A percentile compares a stretch with the other conserved stretches of the same genome.
Evolutionary conservation across 768 basidiomycete genomes (phyloP).

Genomic region (Tylopilus sp.): DNA sequence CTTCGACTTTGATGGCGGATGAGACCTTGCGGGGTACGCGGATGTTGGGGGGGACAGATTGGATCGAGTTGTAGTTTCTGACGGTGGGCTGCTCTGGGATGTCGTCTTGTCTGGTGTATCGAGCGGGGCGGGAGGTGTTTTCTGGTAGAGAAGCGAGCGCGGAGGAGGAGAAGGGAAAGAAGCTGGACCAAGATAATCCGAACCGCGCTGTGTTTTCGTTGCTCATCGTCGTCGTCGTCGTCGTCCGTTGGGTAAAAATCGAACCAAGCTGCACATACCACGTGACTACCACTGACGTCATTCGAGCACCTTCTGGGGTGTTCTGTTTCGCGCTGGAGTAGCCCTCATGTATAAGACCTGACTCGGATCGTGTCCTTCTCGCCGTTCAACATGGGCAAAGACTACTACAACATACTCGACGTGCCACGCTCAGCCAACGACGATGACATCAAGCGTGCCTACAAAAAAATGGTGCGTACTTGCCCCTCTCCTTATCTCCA

Average conservation of each 20-base stretch:
- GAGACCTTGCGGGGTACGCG: constrained; percentile 80
- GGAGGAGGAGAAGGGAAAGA: constrained; percentile 67
- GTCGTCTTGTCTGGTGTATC: constrained; percentile 68
- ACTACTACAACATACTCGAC: constrained; percentile 88
- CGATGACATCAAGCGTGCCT: constrained; percentile 89
- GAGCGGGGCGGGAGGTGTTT: constrained; percentile 32
- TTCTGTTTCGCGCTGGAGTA: constrained; percentile 9
- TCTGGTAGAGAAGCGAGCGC: constrained; percentile 52
- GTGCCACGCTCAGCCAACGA: constrained; percentile 69
- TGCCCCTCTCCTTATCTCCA: background rate
- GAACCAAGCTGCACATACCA: background rate
- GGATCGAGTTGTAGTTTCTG: constrained; percentile 76
- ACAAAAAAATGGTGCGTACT: constrained; percentile 79
- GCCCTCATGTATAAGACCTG: no score
- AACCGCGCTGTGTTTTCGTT: background rate
- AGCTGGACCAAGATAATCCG: constrained; percentile 52
- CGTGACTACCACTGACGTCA: constrained; percentile 28
- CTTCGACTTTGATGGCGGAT: constrained; percentile 82
- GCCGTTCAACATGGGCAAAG: constrained; percentile 42
- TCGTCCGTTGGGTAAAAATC: no score
- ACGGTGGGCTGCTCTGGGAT: constrained; percentile 65
- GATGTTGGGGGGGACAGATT: constrained; percentile 56
- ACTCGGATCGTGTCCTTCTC: no score
- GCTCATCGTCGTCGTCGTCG: no score
- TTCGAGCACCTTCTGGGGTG: constrained; percentile 32